These are phyloP conservation scores for Plasmodium gaboni DNA, from an alignment of 169 alveolate species.

Conservation along the genomic window DNA sequence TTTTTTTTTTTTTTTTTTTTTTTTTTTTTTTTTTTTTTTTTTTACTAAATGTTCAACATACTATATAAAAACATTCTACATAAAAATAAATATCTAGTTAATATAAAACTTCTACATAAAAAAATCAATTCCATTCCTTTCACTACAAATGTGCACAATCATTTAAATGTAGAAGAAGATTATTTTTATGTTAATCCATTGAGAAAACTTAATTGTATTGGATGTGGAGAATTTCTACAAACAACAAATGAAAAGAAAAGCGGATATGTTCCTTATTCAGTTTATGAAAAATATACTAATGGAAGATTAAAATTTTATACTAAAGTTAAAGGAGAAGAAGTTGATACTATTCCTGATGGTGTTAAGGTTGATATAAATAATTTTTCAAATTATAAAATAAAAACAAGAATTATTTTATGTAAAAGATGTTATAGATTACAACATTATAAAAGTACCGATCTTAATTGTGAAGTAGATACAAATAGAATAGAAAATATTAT, in stretches of 20 bases:
- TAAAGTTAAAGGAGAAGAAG: conserved; percentile 83
- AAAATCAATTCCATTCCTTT: background rate
- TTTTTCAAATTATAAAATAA: conserved; percentile 73
- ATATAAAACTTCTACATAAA: background rate
- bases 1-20: background rate
- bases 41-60: conserved; percentile 10
- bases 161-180: conserved; percentile 49
- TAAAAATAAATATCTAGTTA: conserved; percentile 1
- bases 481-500: conserved; percentile 72
- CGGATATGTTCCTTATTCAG: conserved; percentile 79
- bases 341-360: conserved; percentile 84
- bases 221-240: conserved; percentile 86
- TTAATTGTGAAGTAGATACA: conserved; percentile 59
- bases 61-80: background rate
- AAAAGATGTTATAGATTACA: conserved; percentile 84
- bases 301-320: conserved; percentile 81
- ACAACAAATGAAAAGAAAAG: conserved; percentile 79
- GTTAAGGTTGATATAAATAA: conserved; percentile 83
- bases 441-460: conserved; percentile 64
- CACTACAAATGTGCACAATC: conserved; percentile 7
- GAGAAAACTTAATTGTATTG: conserved; percentile 77
- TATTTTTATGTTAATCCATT: conserved; percentile 66
- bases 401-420: conserved; percentile 82
- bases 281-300: conserved; percentile 75
- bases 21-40: background rate